Percentiles rank a stretch among this genome's conserved stretches.
phyloP scores from a whole-genome alignment of 805 yeast genomes.

The Saccharomycopsis selenospora region DNA sequence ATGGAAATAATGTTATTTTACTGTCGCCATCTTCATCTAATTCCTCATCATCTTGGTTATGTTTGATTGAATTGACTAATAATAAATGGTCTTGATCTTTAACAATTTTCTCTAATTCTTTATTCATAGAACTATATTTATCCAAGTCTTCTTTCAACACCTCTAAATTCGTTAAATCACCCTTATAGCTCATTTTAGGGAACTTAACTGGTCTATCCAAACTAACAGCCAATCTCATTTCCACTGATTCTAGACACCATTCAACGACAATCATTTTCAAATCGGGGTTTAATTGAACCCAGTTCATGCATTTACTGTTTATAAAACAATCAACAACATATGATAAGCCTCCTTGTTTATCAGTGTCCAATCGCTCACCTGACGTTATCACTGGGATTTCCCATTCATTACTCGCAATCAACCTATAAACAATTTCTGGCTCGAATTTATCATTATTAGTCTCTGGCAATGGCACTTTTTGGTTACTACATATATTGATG shows the following conservation, averaged over 20 bases:
- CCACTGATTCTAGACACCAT: constrained; percentile 80
- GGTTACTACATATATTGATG: constrained; percentile 66
- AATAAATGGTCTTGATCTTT: constrained; percentile 29
- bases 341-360: constrained; percentile 62
- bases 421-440: constrained; percentile 51
- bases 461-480: constrained; percentile 58
- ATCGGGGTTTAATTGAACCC: constrained; percentile 53
- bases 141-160: constrained; percentile 39
- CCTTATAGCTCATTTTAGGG: constrained; percentile 73
- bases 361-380: constrained; percentile 43
- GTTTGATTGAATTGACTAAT: constrained; percentile 16
- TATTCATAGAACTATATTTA: constrained; percentile 32
- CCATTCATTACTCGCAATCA: constrained; percentile 69
- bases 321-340: constrained; percentile 76
- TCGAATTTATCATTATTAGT: constrained; percentile 33
- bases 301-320: constrained; percentile 51
- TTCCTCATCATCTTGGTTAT: constrained; percentile 7
- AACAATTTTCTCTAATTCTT: constrained; percentile 28
- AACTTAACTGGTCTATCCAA: constrained; percentile 51
- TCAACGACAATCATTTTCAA: constrained; percentile 63
- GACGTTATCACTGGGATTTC: constrained; percentile 77
- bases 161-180: constrained; percentile 34
- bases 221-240: constrained; percentile 39
- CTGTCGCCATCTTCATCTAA: background rate
- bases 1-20: constrained; percentile 16